Conservation (phyloP, 495 filamentous ascomycete species). For the Talaromyces borbonicus region DNA sequence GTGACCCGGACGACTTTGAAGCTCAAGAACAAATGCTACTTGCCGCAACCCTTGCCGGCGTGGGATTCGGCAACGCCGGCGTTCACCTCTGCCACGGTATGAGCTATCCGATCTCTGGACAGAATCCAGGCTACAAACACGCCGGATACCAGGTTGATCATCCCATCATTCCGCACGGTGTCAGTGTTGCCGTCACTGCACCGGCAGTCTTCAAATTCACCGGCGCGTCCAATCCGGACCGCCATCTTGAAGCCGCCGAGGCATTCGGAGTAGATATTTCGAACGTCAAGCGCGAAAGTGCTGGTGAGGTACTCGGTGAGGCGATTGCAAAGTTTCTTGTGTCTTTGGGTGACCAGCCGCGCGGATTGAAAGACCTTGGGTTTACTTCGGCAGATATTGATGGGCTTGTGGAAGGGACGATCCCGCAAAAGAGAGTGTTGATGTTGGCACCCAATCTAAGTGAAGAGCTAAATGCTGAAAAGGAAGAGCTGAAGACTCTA, state of each 20-base stretch:
- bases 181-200: slow-evolving; percentile 88
- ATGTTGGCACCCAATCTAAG: slow-evolving; percentile 82
- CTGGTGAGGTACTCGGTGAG: slow-evolving; percentile 76
- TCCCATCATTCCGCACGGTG: slow-evolving; percentile 90
- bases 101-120: slow-evolving; percentile 89
- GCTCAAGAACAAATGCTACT: slow-evolving; percentile 92
- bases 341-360: slow-evolving; percentile 80
- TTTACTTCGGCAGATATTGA: slow-evolving; percentile 68
- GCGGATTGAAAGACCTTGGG: slow-evolving; percentile 72
- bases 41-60: slow-evolving; percentile 85
- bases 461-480: slow-evolving; percentile 50
- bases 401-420: slow-evolving; percentile 79
- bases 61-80: slow-evolving; percentile 95
- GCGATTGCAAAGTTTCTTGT: slow-evolving; percentile 71
- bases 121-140: slow-evolving; percentile 86
- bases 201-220: slow-evolving; percentile 94
- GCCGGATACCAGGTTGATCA: slow-evolving; percentile 62
- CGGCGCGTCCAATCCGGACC: slow-evolving; percentile 77
- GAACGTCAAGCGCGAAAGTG: slow-evolving; percentile 74
- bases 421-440: slow-evolving; percentile 81
- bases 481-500: slow-evolving; percentile 52
- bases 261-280: slow-evolving; percentile 82
- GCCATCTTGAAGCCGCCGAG: slow-evolving; percentile 83
- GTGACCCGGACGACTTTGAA: slow-evolving; percentile 80
- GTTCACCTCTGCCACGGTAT: slow-evolving; percentile 97